Evolutionary conservation across 2,329 filamentous ascomycete species (phyloP), one percentile per base, ranked within the genome.

Genomic region (Aspergillus sclerotialis): DNA sequence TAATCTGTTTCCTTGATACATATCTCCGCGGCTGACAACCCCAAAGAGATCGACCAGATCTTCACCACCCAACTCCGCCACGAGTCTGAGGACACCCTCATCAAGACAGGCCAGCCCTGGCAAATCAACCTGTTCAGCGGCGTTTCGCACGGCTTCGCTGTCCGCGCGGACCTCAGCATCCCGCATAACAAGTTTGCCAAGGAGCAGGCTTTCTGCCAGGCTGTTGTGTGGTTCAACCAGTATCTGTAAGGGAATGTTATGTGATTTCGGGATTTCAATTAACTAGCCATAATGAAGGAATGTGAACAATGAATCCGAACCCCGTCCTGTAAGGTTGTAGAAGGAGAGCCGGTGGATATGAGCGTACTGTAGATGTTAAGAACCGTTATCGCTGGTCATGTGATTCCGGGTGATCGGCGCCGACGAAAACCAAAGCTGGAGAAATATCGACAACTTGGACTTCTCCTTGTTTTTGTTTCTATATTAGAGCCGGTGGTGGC

Each of bases 171-270:
- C 53, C 39, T 72, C 19, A 70, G 51, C 40, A 70, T 78, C 43
- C 72, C 70, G 56, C 44, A 66, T 29, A 59, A 75, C 52, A 78
- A 73, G 57, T 90, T 74, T 49, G 80, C 83, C 24, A 89, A 86
- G 72, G 84, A 93, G 64, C 77, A 82, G 63, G 85, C 86, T 4
- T 92, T 92, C 56, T 52, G 71, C 44, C 86, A 92, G 69, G 84
- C 84, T 23, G 69, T 88, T 33, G 58, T 68, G 33, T 93, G 86
- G 86, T 88, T 93, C 47, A 73, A 84, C 46, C 68, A 79, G 58
- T 69, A 73, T 56, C 56, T 83, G 41, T 60, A 52, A 48, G 46
- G 26, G 12, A 25, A 31, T 41, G 67, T 16, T 4, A 9, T n/a
- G 12, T 29, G 17, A 32, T 32, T 28, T 14, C 26, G 7, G 7